Evolutionary conservation across 2,329 filamentous ascomycete species (phyloP), one percentile per base, ranked within the genome.

Genomic region (Dryadomyces quercus-mongolicae): DNA sequence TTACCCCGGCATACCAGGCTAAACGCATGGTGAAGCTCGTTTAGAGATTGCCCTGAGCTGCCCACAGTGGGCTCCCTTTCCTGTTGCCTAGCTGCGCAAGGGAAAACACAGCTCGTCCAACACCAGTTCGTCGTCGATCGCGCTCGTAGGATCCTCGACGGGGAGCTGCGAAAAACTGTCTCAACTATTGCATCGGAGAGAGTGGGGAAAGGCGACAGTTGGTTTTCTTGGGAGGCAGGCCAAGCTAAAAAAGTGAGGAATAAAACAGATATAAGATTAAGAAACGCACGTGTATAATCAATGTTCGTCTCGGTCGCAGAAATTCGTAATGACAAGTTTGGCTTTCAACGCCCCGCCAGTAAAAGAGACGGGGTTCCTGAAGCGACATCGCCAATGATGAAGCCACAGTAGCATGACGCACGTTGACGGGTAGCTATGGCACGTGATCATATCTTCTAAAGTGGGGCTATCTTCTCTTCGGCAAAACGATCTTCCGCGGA

Each of bases 1-100:
- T 67, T 75, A 81, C 78, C 73, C 77, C 77, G 64, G 77, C 76
- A 65, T 81, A 82, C 76, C 77, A 80, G 59, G 72, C 71, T 61
- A 81, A 67, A 65, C 78, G 76, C 78, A 81, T 81, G 63, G 68
- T 76, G 65, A 66, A 38, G 25, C 25, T 31, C 25, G 4, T 31
- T 4, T 8, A 5, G 25, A 31, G 25, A 31, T 31, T 31, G 25
- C 25, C 25, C 25, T 31, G 25, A 5, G 25, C 25, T 43, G 40
- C 22, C 21, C 21, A 7, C 10, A 20, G 21, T 9, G 18, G 21
- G 44, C 5, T 25, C 12, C 31, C 18, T 31, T 18, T 42, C 6
- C 18, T n/a, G 42, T n/a, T 18, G 46, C 16, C 6, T n/a, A 25
- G 22, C 16, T 20, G 42, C 40, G 18, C 13, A 31, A 4, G n/a